These are phyloP conservation scores for Neopestalotiopsis sp. DNA, from an alignment of 2,329 filamentous ascomycete species.

Conservation along the genomic window DNA sequence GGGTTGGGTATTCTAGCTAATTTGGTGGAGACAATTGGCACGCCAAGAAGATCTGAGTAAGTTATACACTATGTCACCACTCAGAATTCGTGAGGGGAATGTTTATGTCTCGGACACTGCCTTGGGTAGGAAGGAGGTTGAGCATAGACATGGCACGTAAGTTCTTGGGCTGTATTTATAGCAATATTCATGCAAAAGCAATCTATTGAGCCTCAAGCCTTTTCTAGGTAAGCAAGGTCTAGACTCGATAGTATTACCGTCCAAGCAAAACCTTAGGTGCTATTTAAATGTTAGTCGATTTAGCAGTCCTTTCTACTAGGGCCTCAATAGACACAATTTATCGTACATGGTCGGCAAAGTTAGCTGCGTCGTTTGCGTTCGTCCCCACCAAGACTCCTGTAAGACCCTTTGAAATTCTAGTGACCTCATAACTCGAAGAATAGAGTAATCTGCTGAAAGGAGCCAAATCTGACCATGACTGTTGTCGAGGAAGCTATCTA, in stretches of 20 bases:
- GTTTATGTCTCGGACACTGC: background rate
- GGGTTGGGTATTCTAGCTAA: background rate
- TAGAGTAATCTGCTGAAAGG: too few species aligned
- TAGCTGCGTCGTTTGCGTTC: background rate
- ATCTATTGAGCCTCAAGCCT: background rate
- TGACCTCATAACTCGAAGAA: too few species aligned
- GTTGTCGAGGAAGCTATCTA: too few species aligned
- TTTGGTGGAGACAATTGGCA: background rate
- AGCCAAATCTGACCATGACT: too few species aligned
- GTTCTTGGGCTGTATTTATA: background rate
- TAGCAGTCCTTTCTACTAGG: too few species aligned
- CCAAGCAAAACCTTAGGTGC: background rate
- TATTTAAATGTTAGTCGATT: background rate
- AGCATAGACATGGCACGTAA: too few species aligned
- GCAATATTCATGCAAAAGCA: background rate
- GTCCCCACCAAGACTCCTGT: background rate
- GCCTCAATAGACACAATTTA: too few species aligned
- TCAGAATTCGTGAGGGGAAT: background rate
- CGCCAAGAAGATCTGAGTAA: background rate
- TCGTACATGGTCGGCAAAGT: background rate
- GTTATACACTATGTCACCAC: background rate
- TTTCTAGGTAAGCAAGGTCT: background rate
- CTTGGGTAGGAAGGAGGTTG: background rate
- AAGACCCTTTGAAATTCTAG: too few species aligned
- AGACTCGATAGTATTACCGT: background rate